Evolutionary conservation across 352 stramenopile genomes (phyloP).

Genomic region (Globisporangium recalcitrans): DNA sequence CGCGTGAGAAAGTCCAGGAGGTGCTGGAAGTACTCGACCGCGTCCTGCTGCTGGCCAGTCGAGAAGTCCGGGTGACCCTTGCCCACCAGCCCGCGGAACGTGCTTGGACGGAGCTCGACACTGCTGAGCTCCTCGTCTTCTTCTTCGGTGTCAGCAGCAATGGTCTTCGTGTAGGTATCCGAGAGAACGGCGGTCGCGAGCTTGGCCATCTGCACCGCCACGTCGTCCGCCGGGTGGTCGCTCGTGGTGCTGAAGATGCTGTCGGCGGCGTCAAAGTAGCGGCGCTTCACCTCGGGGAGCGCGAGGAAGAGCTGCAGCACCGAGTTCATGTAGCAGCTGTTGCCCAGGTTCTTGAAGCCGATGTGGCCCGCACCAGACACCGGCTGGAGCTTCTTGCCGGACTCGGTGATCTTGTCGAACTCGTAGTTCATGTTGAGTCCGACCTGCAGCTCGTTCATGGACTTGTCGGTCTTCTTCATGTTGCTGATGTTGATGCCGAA

Average conservation of each 20-base stretch:
- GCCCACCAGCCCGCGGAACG: slow-evolving; percentile 94
- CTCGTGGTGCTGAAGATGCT: slow-evolving; percentile 44
- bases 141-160: slow-evolving; percentile 1
- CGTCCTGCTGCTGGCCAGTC: slow-evolving; percentile 97
- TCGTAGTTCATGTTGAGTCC: slow-evolving; percentile 98
- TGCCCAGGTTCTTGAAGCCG: slow-evolving; percentile 99
- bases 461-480: slow-evolving; percentile 98
- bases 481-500: slow-evolving; percentile 95
- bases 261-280: slow-evolving; percentile 58
- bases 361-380: slow-evolving; percentile 90
- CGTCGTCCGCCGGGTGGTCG: slow-evolving; percentile 37
- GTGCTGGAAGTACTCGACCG: slow-evolving; percentile 96
- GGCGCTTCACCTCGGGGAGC: slow-evolving; percentile 64
- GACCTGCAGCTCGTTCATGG: slow-evolving; percentile 96
- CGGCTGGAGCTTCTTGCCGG: slow-evolving; percentile 88
- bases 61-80: slow-evolving; percentile 95
- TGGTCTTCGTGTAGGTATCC: slow-evolving; percentile 80
- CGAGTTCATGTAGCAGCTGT: slow-evolving; percentile 99
- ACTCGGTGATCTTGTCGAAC: slow-evolving; percentile 98
- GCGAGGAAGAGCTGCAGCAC: slow-evolving; percentile 93
- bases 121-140: slow-evolving; percentile 32
- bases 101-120: slow-evolving; percentile 62
- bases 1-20: slow-evolving; percentile 91
- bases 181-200: slow-evolving; percentile 84
- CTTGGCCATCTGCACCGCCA: slow-evolving; percentile 92